Conservation (phyloP, 164 flowering plant genomes). For the Piper longum region DNA sequence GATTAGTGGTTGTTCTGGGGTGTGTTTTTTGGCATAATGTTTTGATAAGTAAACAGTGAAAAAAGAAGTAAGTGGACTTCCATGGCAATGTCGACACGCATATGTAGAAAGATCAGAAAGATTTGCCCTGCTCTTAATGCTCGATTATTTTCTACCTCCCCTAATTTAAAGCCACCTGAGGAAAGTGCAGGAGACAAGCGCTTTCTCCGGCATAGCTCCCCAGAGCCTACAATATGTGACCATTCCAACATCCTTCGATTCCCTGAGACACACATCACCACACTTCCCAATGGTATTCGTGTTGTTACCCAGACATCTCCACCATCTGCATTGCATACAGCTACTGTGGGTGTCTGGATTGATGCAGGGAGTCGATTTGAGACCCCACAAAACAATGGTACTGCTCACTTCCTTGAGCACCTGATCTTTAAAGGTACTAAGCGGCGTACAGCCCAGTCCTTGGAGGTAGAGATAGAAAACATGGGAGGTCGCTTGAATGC, state of each 20-base stretch:
- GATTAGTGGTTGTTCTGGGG: too few relatives aligned
- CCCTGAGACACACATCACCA: conserved; percentile 37
- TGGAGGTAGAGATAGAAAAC: conserved; percentile 82
- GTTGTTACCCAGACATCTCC: conserved; percentile 67
- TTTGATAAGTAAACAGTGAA: background rate
- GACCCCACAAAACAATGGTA: conserved; percentile 61
- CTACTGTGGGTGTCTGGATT: conserved; percentile 79
- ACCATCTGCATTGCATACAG: conserved; percentile 29
- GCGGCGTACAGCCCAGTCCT: conserved; percentile 30
- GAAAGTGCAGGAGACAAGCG: conserved; percentile 3
- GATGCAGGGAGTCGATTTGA: conserved; percentile 85
- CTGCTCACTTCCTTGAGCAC: conserved; percentile 84
- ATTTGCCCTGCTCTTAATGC: background rate
- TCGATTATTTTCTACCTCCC: background rate
- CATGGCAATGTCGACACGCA: conserved; percentile 5
- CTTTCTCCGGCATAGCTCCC: conserved; percentile 4
- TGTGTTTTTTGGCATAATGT: too few relatives aligned
- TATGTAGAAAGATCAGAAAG: conserved; percentile 2
- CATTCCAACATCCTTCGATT: conserved; percentile 6
- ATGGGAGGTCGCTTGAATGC: conserved; percentile 86
- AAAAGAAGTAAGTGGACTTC: background rate
- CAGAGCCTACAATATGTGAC: conserved; percentile 1
- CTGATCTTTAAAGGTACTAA: conserved; percentile 81
- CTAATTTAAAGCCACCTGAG: conserved; percentile 3
- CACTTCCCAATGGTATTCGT: conserved; percentile 58